Evolutionary conservation across 108 stramenopile genomes (phyloP).

Genomic region (Conticribra guillardii): DNA sequence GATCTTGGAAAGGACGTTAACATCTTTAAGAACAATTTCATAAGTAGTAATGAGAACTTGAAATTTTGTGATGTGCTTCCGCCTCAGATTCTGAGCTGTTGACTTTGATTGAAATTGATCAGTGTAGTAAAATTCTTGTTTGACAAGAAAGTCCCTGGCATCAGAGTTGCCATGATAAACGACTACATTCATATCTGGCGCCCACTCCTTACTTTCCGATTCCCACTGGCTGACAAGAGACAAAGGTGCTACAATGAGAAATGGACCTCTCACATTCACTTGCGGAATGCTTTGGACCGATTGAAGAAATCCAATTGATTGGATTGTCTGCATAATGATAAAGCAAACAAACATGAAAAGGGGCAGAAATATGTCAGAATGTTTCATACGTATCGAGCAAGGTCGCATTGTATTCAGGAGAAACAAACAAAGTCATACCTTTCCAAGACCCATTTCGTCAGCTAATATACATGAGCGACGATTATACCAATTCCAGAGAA

Average conservation of each 20-base stretch:
- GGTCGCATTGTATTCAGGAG: no score
- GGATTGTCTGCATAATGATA: conserved; percentile 62
- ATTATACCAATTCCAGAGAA: conserved; percentile 95
- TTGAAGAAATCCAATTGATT: conserved; percentile 76
- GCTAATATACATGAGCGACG: conserved; percentile 93
- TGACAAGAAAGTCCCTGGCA: conserved; percentile 81
- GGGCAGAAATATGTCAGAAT: neutral
- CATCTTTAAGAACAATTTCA: conserved; percentile 92
- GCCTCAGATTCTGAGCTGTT: conserved; percentile 66
- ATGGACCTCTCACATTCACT: conserved; percentile 82
- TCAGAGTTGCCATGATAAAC: conserved; percentile 95
- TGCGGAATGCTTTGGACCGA: conserved; percentile 56
- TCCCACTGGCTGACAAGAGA: conserved; percentile 94
- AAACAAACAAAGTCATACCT: conserved; percentile 38
- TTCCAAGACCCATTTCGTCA: conserved; percentile 94
- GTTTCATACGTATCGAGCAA: neutral
- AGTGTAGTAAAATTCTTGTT: conserved; percentile 91
- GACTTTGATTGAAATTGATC: conserved; percentile 77
- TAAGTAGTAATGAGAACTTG: conserved; percentile 96
- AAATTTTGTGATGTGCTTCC: conserved; percentile 87
- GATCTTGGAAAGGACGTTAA: conserved; percentile 78
- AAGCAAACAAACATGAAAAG: conserved; percentile 5
- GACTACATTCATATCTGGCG: conserved; percentile 92
- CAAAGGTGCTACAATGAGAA: conserved; percentile 92
- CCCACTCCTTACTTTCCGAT: conserved; percentile 91